Evolutionary conservation across 2,329 filamentous ascomycete genomes (phyloP), one percentile per base, ranked within the genome.

Genomic region (Colletotrichum somersetense): DNA sequence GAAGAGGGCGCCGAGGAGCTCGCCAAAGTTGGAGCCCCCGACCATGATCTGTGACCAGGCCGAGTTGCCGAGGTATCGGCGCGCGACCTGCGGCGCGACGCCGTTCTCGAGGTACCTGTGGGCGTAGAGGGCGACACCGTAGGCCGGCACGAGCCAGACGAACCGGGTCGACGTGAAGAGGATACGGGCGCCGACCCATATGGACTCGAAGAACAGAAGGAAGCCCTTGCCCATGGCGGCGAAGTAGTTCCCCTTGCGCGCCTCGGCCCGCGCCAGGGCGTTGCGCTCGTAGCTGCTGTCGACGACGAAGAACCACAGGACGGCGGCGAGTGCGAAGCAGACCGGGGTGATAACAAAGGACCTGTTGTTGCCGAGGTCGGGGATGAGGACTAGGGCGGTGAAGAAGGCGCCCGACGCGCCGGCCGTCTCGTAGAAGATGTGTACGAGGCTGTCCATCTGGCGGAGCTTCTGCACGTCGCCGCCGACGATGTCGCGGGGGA

Each of bases 31-130:
- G 26, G 26, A 26, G 26, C 26, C 26, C 26, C 26, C 26, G 26
- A 26, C 26, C 26, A 26, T 26, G 26, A 26, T 26, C 26, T 26
- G 26, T 3, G 26, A 26, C 26, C 26, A 26, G 26, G 26, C 26
- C 26, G 26, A 26, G 26, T 26, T 26, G 26, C 26, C 26, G 26
- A 26, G 26, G 26, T 26, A 26, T 87, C 76, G 0, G 84, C 84
- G 79, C 12, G 85, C 85, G 23, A 87, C 78, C 42, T 82, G 81
- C 0, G 84, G 84, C 0, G 83, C 83, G 50, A 87, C 81, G 30
- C 81, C 82, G 73, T 86, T 86, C 75, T 87, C 85, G 53, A 87
- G 81, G 72, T 86, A 87, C 30, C 85, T 79, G 73, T 87, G 85
- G 2, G 81, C 85, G 75, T 87, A 87, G 11, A 87, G 80, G 1